A percentile compares a stretch with the other conserved stretches of the same genome.
These are phyloP conservation scores for Purpureocillium takamizusanense DNA, from an alignment of 2,329 filamentous ascomycete genomes.

Conservation along the genomic window DNA sequence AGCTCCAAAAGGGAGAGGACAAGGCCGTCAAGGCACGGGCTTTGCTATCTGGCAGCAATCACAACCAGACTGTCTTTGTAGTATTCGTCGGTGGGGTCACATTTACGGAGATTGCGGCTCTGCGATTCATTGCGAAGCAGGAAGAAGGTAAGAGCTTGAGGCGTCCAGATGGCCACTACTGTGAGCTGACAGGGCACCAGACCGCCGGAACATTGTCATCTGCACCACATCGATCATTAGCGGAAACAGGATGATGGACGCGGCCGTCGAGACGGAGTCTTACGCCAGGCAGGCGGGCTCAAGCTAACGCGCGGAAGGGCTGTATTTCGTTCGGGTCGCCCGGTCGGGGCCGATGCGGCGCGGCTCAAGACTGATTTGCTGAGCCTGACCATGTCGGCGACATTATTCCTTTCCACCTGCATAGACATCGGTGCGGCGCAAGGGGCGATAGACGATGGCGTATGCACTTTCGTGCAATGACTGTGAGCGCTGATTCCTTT, in stretches of 20 bases:
- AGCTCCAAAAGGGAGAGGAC: slow-evolving; percentile 85
- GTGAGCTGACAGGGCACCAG: slow-evolving; percentile 26
- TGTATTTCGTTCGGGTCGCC: too few relatives aligned
- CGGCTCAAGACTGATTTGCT: too few relatives aligned
- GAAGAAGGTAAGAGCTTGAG: slow-evolving; percentile 53
- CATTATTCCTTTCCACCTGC: too few relatives aligned
- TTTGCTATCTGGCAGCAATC: slow-evolving; percentile 68
- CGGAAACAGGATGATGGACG: slow-evolving; percentile 81
- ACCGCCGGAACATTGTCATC: slow-evolving; percentile 75
- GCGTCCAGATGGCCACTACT: background rate
- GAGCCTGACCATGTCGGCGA: too few relatives aligned
- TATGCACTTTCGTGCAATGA: too few relatives aligned
- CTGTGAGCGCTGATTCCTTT: too few relatives aligned
- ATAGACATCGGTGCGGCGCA: too few relatives aligned
- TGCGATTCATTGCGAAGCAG: slow-evolving; percentile 81
- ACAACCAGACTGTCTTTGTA: slow-evolving; percentile 83
- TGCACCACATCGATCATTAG: slow-evolving; percentile 88
- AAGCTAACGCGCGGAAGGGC: too few relatives aligned
- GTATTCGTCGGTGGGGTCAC: slow-evolving; percentile 97
- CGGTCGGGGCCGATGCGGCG: too few relatives aligned
- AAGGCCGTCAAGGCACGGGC: slow-evolving; percentile 83
- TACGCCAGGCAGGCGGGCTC: slow-evolving; percentile 20
- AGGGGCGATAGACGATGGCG: too few relatives aligned
- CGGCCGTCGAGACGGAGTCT: slow-evolving; percentile 64
- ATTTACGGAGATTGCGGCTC: slow-evolving; percentile 88